Conservation (phyloP, 2,329 filamentous ascomycete genomes). For the Delphinella strobiligena region DNA sequence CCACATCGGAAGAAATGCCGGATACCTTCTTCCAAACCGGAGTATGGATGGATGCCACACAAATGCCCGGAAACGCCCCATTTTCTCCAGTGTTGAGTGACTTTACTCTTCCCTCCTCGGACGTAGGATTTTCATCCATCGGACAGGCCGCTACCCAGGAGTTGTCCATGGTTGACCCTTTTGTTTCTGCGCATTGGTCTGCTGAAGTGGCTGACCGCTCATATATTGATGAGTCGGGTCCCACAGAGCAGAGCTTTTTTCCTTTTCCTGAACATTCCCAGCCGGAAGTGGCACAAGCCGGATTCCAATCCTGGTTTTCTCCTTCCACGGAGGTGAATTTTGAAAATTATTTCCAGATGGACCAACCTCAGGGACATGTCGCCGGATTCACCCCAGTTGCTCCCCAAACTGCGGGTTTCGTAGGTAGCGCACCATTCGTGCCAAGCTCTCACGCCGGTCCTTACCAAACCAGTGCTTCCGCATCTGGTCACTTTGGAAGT, state of each 20-base stretch:
- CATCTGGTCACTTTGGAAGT: neutral
- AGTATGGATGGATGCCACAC: conserved; percentile 5
- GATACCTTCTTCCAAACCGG: conserved; percentile 16
- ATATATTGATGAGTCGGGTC: conserved; percentile 3
- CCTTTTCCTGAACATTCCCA: conserved; percentile 3
- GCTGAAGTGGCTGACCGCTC: neutral
- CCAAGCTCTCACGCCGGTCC: neutral
- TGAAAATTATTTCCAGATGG: conserved; percentile 1
- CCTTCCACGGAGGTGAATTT: neutral
- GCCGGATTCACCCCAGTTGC: neutral
- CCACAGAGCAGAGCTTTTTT: neutral
- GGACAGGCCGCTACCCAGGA: conserved; percentile 2
- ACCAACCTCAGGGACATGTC: neutral
- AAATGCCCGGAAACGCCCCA: neutral
- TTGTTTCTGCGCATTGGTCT: neutral
- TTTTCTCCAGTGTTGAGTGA: conserved; percentile 8
- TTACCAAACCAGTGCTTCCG: neutral
- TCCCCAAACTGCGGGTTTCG: conserved; percentile 8
- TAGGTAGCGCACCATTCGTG: conserved; percentile 2
- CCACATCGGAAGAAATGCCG: conserved; percentile 20
- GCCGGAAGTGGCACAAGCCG: neutral
- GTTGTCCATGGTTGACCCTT: neutral
- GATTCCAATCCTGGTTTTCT: conserved; percentile 2
- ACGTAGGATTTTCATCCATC: conserved; percentile 4
- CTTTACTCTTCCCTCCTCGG: conserved; percentile 4